Percentiles rank a stretch among this genome's conserved stretches.
Conservation (phyloP, 768 basidiomycete species). For the Termitomyces sp. region DNA sequence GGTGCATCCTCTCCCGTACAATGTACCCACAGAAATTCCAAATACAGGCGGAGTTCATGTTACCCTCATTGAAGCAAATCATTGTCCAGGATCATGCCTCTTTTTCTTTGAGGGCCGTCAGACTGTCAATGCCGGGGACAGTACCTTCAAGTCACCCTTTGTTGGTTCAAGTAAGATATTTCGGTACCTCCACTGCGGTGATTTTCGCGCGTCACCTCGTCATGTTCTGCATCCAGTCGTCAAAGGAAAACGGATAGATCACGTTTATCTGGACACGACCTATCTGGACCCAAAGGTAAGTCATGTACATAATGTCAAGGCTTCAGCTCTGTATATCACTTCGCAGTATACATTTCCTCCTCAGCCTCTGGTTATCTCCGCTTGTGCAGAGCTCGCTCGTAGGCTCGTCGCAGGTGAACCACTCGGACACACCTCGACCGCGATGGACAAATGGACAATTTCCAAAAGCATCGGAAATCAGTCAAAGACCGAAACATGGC, state of each 20-base stretch:
- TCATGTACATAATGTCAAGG: background rate
- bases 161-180: conserved; percentile 69
- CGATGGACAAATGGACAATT: conserved; percentile 49
- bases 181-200: conserved; percentile 94
- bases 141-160: conserved; percentile 60
- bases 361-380: conserved; percentile 89
- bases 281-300: conserved; percentile 82
- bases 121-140: conserved; percentile 86
- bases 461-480: conserved; percentile 26
- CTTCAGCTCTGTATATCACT: background rate
- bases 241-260: conserved; percentile 75
- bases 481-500: conserved; percentile 29
- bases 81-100: conserved; percentile 93
- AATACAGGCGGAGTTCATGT: conserved; percentile 82
- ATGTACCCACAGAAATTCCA: conserved; percentile 68
- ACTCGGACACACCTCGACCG: conserved; percentile 21
- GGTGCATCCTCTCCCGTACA: conserved; percentile 84
- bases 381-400: conserved; percentile 80
- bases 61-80: conserved; percentile 96
- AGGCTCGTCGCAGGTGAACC: conserved; percentile 42
- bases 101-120: conserved; percentile 93
- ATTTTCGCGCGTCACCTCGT: conserved; percentile 83
- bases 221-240: conserved; percentile 85
- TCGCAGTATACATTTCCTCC: conserved; percentile 88
- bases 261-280: conserved; percentile 93